Evolutionary conservation across 352 stramenopile genomes (phyloP), one percentile per base, ranked within the genome.

Genomic region (Albugo laibachii): DNA sequence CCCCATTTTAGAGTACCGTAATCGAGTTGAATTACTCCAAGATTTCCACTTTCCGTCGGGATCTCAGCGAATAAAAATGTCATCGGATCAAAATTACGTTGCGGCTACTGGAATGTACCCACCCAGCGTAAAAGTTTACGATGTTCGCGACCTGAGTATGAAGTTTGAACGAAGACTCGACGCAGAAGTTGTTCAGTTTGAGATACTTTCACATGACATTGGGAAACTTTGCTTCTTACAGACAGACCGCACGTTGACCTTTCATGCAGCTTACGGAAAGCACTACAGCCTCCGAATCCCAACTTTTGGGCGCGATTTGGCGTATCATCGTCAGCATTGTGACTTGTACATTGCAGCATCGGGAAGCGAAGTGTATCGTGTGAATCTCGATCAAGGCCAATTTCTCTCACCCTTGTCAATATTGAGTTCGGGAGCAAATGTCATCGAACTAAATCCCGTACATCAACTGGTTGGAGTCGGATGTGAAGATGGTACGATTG

Each of bases 121-220:
- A 50, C 95, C 96, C 8, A 77, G 79, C 19, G 85, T 99, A 50
- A 96, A 97, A 56, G 95, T 96, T 18, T 95, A 83, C 52, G 82
- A 94, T 53, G 79, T 95, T 35, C 67, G 80, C 45, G 93, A 99
- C 49, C 70, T 99, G 51, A 95, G 87, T 58, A 83, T 99, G 73
- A 99, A 99, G 63, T 99, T 99, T 65, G 92, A 99, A 69, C 69
- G 96, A 38, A 94, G 96, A 31, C 62, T 99, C 20, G 88, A 98
- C 67, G 71, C 79, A 35, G 93, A 99, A 53, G 91, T 98, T 45
- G 86, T 99, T 21, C 88, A 98, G 56, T 75, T 99, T 45, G 62
- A 93, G 49, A 80, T 97, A 24, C 64, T 99, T 14, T 92, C 85
- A 13, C 62, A 86, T 31, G 94, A 98, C 63, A 99, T 97, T 59